A percentile compares a stretch with the other conserved stretches of the same genome.
Evolutionary conservation across 257 asterid genomes (phyloP).

Genomic region (Schizonepeta tenuifolia): DNA sequence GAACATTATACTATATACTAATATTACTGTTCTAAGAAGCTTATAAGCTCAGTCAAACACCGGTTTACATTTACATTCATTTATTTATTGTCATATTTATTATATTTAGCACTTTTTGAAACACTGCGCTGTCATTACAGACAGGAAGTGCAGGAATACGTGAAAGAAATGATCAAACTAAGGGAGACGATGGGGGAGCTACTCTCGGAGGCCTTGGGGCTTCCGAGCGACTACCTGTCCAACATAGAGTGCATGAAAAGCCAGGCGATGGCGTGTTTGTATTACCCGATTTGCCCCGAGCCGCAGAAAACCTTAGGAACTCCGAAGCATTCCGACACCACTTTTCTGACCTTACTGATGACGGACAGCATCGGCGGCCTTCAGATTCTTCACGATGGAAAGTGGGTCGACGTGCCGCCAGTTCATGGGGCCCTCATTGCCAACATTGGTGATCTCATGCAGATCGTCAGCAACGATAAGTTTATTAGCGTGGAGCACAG

Average conservation of each 20-base stretch:
- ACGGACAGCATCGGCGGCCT: constrained; percentile 48
- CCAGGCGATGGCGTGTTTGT: constrained; percentile 39
- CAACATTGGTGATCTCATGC: constrained; percentile 49
- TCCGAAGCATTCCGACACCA: constrained; percentile 42
- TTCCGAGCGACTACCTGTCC: constrained; percentile 32
- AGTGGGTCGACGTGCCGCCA: constrained; percentile 45
- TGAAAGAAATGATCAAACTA: constrained; percentile 33
- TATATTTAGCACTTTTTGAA: background rate
- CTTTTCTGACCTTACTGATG: constrained; percentile 40
- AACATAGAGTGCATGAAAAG: constrained; percentile 45
- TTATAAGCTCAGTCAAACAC: no score
- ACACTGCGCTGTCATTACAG: background rate
- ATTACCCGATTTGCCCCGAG: constrained; percentile 47
- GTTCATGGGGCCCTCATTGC: constrained; percentile 39
- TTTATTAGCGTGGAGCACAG: constrained; percentile 53
- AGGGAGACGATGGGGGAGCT: constrained; percentile 43
- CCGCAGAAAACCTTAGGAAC: constrained; percentile 47
- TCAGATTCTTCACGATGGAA: constrained; percentile 39
- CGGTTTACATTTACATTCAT: no score
- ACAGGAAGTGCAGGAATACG: constrained; percentile 38
- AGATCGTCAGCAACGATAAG: constrained; percentile 45
- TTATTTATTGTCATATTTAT: no score
- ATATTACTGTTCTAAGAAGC: no score
- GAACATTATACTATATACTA: no score
- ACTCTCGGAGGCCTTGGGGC: constrained; percentile 48